Evolutionary conservation across 352 stramenopile species (phyloP).

Genomic region (Phytophthora cactorum): DNA sequence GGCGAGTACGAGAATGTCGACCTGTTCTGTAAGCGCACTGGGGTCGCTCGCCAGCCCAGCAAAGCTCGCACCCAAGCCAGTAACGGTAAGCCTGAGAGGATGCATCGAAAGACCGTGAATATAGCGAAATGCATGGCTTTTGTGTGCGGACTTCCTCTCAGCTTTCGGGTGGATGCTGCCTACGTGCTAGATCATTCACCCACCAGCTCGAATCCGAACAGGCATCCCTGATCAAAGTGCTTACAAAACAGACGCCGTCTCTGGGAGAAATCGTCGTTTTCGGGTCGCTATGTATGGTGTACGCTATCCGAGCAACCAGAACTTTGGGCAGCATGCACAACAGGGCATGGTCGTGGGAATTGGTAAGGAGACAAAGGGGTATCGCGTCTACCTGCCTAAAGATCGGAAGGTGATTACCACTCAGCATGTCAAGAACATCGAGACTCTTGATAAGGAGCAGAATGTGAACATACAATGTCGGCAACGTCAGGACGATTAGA

Average conservation of each 20-base stretch:
- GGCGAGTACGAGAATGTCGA: conserved; percentile 36
- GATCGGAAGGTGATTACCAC: not conserved
- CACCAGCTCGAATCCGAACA: conserved; percentile 17
- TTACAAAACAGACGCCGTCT: not conserved
- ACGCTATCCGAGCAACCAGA: not conserved
- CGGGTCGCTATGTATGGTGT: not conserved
- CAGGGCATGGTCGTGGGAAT: not conserved
- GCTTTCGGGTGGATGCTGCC: conserved; percentile 30
- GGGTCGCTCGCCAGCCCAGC: conserved; percentile 29
- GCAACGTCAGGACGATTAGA: not conserved
- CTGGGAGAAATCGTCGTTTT: conserved; percentile 13
- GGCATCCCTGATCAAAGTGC: conserved; percentile 15
- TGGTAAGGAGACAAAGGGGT: not conserved
- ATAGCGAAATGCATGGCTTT: conserved; percentile 42
- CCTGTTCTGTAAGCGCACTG: conserved; percentile 30
- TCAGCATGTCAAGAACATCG: not conserved
- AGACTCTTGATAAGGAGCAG: too few relatives aligned
- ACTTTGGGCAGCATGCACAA: not conserved
- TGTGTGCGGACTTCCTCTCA: conserved; percentile 19
- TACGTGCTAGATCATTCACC: conserved; percentile 39
- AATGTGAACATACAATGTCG: too few relatives aligned
- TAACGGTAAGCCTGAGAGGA: conserved; percentile 42
- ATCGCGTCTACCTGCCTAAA: not conserved
- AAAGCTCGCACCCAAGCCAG: conserved; percentile 5
- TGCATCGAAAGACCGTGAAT: conserved; percentile 44